Evolutionary conservation across 129 eudicot genomes (phyloP), one percentile per base, ranked within the genome.

Genomic region (Mikania micrantha): DNA sequence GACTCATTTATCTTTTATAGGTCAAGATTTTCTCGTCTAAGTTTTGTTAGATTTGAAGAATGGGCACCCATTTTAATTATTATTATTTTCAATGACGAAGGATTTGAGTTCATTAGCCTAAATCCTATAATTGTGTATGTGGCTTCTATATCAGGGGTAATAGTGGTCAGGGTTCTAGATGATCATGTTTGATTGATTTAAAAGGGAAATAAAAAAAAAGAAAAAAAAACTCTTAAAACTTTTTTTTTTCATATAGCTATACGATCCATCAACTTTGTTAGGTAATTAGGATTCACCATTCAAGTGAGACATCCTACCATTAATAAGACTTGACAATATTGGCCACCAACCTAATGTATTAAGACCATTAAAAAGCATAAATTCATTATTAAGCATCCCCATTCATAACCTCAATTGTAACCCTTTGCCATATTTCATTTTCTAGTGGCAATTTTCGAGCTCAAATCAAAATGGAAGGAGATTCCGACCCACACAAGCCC

Each of bases 391-490:
- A 66, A 76, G 75, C 64, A 54, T 67, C 64, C 58, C 10, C 35
- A 22, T 49, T 7, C n/a, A 63, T 34, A 50, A 25, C 66, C 69
- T 66, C 36, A 17, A 0, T 16, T 59, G 31, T 49, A 64, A 35
- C 9, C 54, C 48, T 41, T 22, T 8, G 25, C 2, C 22, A 63
- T 62, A 48, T 22, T 17, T 47, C 73, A n/a, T 13, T 19, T 32
- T 45, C 44, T 58, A 11, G 5, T 31, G 25, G 16, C 32, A 75
- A 22, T 34, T 22, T 49, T 9, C 50, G 62, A 53, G 61, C 50
- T 21, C 27, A 39, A n/a, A 27, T 17, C 62, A 16, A 72, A 79
- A 87, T 87, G 95, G 95, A 71, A 78, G 81, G 70, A 27, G 74
- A 86, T 69, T 63, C 60, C 27, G 66, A 59, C 20, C 61, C 79